These are phyloP conservation scores for Mycena pura DNA, from an alignment of 768 basidiomycete genomes.

Conservation along the genomic window DNA sequence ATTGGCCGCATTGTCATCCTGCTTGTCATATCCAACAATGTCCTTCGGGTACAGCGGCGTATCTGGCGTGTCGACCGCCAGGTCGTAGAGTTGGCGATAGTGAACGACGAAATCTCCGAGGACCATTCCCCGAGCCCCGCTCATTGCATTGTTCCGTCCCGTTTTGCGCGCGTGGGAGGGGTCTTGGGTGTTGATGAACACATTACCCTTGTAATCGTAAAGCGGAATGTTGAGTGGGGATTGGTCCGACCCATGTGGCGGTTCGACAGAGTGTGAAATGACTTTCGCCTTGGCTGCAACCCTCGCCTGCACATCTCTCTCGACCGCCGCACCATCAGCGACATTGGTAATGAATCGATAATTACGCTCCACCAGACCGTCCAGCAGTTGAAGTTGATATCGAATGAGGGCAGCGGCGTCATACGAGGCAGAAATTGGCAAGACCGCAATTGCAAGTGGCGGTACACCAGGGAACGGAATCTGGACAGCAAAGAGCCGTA, in stretches of 20 bases:
- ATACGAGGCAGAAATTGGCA: neutral
- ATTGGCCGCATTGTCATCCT: slow-evolving; percentile 7
- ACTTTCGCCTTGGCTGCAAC: neutral
- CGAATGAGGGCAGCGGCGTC: neutral
- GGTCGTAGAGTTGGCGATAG: slow-evolving; percentile 1
- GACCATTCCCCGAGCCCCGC: neutral
- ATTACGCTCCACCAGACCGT: neutral
- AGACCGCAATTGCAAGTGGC: neutral
- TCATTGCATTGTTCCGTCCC: slow-evolving; percentile 3
- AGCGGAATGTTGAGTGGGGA: neutral
- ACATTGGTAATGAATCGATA: neutral
- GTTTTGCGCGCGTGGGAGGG: slow-evolving; percentile 7
- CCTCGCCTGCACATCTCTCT: neutral
- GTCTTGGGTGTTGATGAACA: slow-evolving; percentile 12
- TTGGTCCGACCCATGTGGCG: neutral
- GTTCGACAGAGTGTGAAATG: neutral
- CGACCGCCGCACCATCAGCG: neutral
- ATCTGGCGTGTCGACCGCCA: neutral
- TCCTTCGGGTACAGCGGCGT: neutral
- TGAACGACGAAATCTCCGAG: slow-evolving; percentile 5
- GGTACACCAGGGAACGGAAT: neutral
- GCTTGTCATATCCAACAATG: too few relatives aligned
- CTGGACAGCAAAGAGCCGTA: neutral
- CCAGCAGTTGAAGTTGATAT: neutral
- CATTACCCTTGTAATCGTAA: neutral